phyloP scores from a whole-genome alignment of 2,329 filamentous ascomycete genomes.

The Pestalotiopsis sp. region DNA sequence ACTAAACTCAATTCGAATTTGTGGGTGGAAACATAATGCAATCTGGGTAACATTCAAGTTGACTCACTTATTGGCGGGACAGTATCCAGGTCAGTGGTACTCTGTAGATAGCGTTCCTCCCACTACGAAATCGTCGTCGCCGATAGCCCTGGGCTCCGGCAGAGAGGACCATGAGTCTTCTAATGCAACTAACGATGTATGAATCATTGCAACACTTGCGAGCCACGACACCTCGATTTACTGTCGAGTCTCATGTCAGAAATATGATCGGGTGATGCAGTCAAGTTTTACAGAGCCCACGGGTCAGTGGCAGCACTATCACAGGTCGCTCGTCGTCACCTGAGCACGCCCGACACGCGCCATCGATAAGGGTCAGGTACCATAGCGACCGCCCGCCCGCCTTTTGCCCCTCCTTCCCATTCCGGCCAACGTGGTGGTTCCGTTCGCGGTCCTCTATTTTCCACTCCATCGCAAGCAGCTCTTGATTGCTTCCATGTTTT shows the following conservation, averaged over 20 bases:
- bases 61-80: too few relatives aligned
- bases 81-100: too few relatives aligned
- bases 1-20: too few relatives aligned
- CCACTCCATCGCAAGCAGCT: not conserved
- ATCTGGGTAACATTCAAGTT: too few relatives aligned
- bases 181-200: too few relatives aligned
- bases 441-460: not conserved
- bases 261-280: not conserved
- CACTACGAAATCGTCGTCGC: too few relatives aligned
- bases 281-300: not conserved
- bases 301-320: not conserved
- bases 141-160: too few relatives aligned
- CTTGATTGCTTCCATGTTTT: not conserved
- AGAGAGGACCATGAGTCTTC: too few relatives aligned
- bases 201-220: too few relatives aligned
- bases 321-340: not conserved
- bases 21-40: too few relatives aligned
- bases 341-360: not conserved
- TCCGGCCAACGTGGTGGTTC: not conserved
- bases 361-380: not conserved
- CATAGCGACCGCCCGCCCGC: not conserved
- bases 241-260: not conserved
- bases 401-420: slow-evolving; percentile 10
- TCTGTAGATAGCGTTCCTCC: too few relatives aligned
- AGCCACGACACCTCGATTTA: not conserved